Evolutionary conservation across 2,329 filamentous ascomycete genomes (phyloP), one percentile per base, ranked within the genome.

Genomic region (Esteya vermicola): DNA sequence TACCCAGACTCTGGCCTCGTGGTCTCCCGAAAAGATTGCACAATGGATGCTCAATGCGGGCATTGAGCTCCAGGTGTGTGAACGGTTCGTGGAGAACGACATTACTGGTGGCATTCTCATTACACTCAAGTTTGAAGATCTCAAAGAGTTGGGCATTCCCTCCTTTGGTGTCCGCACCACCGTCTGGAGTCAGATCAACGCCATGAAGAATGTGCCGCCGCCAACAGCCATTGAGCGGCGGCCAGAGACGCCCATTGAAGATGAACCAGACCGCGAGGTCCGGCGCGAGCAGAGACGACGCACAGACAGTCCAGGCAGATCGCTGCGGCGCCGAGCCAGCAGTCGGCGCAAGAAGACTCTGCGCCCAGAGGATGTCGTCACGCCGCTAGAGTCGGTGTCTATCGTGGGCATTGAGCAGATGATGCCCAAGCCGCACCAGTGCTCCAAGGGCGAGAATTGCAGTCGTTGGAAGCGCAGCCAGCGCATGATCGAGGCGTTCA

Each of bases 341-440:
- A 62, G 54, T 47, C 54, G 57, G 33, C 57, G 57, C 34, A 54
- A 56, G 43, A 59, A 57, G 47, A 51, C 55, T n/a, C n/a, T n/a
- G 8, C 57, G 63, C 12, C 57, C 63, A 39, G 73, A 77, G 46
- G 81, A 88, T 50, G 61, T 74, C 35, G 80, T 91, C 54, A 79
- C 79, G 2, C 85, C 85, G 3, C 72, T 78, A 43, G 84, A 93
- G 56, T 89, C 85, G 1, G 79, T 91, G 4, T 93, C 85, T 1
- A 93, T 93, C 50, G 85, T 94, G 26, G 86, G 82, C 22, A 93
- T 93, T 47, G 86, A 94, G 60, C 85, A 93, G 57, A 65, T 91
- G 40, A 70, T 93, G 40, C 86, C 86, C 6, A 88, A 85, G 60
- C 75, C 80, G 14, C 88, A 94, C 59, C 71, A 72, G 42, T 95